Evolutionary conservation across 257 asterid species (phyloP), one percentile per base, ranked within the genome.

Genomic region (Eucommia ulmoides): DNA sequence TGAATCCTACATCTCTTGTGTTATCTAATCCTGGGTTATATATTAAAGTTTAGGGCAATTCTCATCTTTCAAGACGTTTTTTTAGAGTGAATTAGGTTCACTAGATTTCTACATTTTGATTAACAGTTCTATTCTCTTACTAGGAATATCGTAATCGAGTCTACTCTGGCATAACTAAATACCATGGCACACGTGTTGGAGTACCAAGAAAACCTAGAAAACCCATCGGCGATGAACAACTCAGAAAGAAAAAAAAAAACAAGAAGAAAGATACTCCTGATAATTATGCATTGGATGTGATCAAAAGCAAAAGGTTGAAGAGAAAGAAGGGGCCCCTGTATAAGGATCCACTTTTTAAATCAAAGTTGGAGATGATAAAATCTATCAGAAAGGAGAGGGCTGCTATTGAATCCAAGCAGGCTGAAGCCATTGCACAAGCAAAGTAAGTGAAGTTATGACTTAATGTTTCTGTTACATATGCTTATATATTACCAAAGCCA

Each of bases 281-380:
- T 46, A 56, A 55, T 60, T 50, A 51, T 33, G 59, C 52, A 26
- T 70, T 57, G 48, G 56, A 26, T 2, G 76, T 69, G 51, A 49
- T 59, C 10, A 80, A 58, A 52, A 58, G 44, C 65, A 79, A 58
- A 44, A 73, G 53, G 60, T 22, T 72, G 51, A 80, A 64, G 74
- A 78, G 72, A 56, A 76, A 68, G 8, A 60, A 45, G 25, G 29
- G 56, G n/a, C 81, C 94, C 22, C 50, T 55, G 15, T 85, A 69
- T 67, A 85, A 76, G 67, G 98, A 89, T 66, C 96, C 98, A 25
- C 56, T 80, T 61, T 83, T 81, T 17, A 68, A 72, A 53, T 56
- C 88, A 64, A 89, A 83, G 70, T 24, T 89, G 69, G 93, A 85
- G 74, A 74, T 89, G 94, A 51, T 89, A 54, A 89, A 75, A 59